These are phyloP conservation scores for Suillus tomentosus DNA, from an alignment of 768 basidiomycete genomes.

Conservation along the genomic window DNA sequence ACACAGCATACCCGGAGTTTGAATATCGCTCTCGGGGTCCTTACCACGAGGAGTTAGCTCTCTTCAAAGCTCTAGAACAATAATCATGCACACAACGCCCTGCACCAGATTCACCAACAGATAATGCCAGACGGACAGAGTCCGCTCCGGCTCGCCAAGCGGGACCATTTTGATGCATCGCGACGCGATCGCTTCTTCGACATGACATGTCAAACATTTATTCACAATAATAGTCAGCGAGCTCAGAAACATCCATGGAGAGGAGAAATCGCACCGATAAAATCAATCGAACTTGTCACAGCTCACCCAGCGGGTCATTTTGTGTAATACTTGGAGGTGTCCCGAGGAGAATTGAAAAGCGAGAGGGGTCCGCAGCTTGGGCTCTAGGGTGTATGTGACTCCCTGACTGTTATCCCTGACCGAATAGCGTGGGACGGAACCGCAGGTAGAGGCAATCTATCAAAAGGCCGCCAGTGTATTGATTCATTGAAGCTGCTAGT, in stretches of 20 bases:
- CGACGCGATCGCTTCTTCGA: background rate
- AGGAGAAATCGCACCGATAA: background rate
- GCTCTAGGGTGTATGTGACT: constrained; percentile 2
- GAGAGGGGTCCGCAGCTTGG: background rate
- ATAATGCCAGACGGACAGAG: no score
- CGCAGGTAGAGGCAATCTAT: background rate
- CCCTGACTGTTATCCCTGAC: background rate
- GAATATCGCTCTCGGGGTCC: constrained; percentile 33
- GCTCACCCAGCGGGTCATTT: background rate
- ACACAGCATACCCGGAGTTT: constrained; percentile 29
- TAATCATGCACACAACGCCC: constrained; percentile 9
- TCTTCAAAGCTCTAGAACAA: background rate
- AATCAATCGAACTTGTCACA: background rate
- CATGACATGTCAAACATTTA: background rate
- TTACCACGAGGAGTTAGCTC: background rate
- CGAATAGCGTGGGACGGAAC: constrained; percentile 1
- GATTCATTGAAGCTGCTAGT: background rate
- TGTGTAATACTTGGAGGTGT: background rate
- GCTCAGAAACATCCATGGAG: background rate
- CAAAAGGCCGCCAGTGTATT: background rate
- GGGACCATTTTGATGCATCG: background rate
- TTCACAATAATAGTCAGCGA: background rate
- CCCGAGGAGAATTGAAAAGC: background rate
- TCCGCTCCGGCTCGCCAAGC: background rate
- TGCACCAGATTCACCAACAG: background rate